Base-by-base conservation (phyloP, 2,329 filamentous ascomycete species). In the Diaporthe sp. region DNA sequence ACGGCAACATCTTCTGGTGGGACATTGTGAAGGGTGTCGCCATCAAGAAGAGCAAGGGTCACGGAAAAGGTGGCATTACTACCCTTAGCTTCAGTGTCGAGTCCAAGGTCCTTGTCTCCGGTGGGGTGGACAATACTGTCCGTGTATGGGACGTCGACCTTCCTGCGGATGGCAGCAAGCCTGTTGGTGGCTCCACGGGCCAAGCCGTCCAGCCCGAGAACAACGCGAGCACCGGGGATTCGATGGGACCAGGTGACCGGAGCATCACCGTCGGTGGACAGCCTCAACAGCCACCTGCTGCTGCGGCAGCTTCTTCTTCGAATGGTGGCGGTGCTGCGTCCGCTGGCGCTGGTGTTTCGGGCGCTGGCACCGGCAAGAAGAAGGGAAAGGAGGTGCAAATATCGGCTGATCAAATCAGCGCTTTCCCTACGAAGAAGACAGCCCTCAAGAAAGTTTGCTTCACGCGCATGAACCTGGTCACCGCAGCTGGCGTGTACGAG, bases 371-470 rank as follows among this genome's bases (percentile, higher is more conserved):
- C 2, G 80, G 83, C 4, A 92, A 92, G 88, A 97, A 97, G 86
- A 94, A 94, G 83, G 91, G 90, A 72, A 98, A 98, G 83, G 96
- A 98, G 79, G 94, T 95, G 5, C 94, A 94, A 79, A 93, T 98
- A 58, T 96, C 93, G 0, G 93, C 95, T 0, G 97, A 99, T 81
- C 97, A 98, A 84, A 97, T 99, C 84, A 95, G 92, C 77, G 96
- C 94, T 0, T 98, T 98, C 81, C 92, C 95, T 0, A 98, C 97
- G 5, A 99, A 99, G 89, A 98, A 97, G 85, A 96, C 94, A 22
- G 96, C 96, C 0, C 94, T 98, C 15, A 94, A 97, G 84, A 97
- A 96, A 84, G 96, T 97, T 71, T 91, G 93, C 80, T 98, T 98
- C 80, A 98, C 97, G 4, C 89, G 95, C 75, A 98, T 98, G 94